Conservation (phyloP, 2,329 filamentous ascomycete genomes). For the Aureobasidium sp. region DNA sequence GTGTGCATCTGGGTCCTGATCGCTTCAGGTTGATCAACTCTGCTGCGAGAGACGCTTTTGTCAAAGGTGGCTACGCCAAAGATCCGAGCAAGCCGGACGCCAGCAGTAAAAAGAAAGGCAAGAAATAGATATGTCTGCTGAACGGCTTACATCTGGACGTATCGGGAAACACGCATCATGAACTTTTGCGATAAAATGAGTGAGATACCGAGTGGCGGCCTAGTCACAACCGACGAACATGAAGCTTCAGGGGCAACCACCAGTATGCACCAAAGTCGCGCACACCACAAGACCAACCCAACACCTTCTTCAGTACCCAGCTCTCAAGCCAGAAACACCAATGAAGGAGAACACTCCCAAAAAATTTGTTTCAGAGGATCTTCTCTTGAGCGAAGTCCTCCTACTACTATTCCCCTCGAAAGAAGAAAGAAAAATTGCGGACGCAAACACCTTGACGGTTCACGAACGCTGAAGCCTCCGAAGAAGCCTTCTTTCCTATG, state of each 20-base stretch:
- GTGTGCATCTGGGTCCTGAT: constrained; percentile 78
- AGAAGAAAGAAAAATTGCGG: too few relatives aligned
- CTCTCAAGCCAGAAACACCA: not conserved
- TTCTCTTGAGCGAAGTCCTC: too few relatives aligned
- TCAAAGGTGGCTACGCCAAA: constrained; percentile 63
- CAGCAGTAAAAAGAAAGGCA: constrained; percentile 14
- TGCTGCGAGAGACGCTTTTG: constrained; percentile 73
- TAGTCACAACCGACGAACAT: not conserved
- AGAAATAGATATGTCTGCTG: not conserved
- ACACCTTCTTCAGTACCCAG: not conserved
- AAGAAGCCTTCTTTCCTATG: too few relatives aligned
- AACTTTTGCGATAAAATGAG: not conserved
- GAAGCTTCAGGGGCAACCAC: too few relatives aligned
- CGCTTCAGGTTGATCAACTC: constrained; percentile 86
- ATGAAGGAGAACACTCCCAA: too few relatives aligned
- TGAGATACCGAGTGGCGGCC: not conserved
- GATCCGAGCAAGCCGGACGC: constrained; percentile 35
- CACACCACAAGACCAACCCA: not conserved
- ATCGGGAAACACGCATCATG: too few relatives aligned
- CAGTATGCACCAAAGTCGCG: too few relatives aligned
- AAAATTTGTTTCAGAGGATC: too few relatives aligned
- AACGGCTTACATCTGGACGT: too few relatives aligned
- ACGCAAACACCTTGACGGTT: too few relatives aligned
- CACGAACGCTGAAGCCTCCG: too few relatives aligned
- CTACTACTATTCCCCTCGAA: too few relatives aligned